These are phyloP conservation scores for Wickerhamomyces kurtzmanii DNA, from an alignment of 805 yeast genomes.

Conservation along the genomic window DNA sequence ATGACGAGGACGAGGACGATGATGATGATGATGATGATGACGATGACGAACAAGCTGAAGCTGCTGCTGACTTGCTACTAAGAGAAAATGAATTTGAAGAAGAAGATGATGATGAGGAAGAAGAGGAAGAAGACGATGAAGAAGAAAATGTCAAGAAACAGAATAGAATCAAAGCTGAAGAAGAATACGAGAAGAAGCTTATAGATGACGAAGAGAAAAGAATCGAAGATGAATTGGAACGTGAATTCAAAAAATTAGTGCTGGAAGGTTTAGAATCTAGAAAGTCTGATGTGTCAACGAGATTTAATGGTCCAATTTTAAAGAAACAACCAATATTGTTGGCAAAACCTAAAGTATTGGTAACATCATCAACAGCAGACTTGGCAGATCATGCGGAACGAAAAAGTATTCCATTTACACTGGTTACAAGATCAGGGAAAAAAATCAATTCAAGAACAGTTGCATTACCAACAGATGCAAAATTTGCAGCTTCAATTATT, in stretches of 20 bases:
- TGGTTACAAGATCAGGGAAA: constrained; percentile 46
- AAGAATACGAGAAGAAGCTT: constrained; percentile 26
- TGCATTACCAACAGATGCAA: constrained; percentile 41
- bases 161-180: constrained; percentile 21
- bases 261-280: constrained; percentile 35
- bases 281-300: constrained; percentile 4
- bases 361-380: neutral
- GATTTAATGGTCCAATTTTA: constrained; percentile 19
- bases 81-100: constrained; percentile 1
- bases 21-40: constrained; percentile 17
- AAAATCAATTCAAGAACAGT: constrained; percentile 33
- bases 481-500: constrained; percentile 41
- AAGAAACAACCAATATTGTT: constrained; percentile 4
- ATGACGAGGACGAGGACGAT: constrained; percentile 15
- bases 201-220: constrained; percentile 31
- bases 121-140: constrained; percentile 13
- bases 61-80: constrained; percentile 8
- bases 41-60: constrained; percentile 14
- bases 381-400: constrained; percentile 2
- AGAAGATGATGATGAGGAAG: constrained; percentile 15
- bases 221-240: constrained; percentile 43
- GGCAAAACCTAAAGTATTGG: constrained; percentile 1
- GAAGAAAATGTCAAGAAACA: constrained; percentile 20
- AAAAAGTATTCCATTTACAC: constrained; percentile 34
- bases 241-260: constrained; percentile 43